Evolutionary conservation across 1,284 basidiomycete species (phyloP).

Genomic region (Leccinum holopus): DNA sequence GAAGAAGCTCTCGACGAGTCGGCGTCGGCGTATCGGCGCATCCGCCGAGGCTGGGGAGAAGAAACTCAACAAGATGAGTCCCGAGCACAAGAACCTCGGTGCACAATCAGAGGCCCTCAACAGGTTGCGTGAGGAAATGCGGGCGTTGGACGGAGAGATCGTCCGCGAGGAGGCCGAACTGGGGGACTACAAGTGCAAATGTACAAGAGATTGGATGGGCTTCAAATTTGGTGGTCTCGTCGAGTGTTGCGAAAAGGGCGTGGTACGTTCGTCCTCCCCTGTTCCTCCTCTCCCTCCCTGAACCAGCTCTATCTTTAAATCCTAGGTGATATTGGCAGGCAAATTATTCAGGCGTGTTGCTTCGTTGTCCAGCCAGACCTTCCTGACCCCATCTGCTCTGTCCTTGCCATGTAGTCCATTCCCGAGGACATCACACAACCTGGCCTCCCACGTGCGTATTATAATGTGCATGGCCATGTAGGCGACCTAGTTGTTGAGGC

Average conservation of each 20-base stretch:
- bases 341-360: constrained; percentile 63
- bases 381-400: constrained; percentile 1
- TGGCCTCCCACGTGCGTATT: constrained; percentile 74
- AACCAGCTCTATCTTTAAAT: constrained; percentile 49
- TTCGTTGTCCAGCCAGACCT: background rate
- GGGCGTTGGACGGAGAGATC: constrained; percentile 79
- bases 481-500: constrained; percentile 65
- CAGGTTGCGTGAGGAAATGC: constrained; percentile 75
- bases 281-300: background rate
- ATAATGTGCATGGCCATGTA: constrained; percentile 63
- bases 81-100: constrained; percentile 85
- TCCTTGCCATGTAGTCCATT: constrained; percentile 60
- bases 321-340: constrained; percentile 74
- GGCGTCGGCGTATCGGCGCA: constrained; percentile 62
- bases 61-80: constrained; percentile 88
- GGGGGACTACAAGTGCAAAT: constrained; percentile 82
- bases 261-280: constrained; percentile 45
- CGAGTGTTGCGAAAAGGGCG: constrained; percentile 85
- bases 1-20: constrained; percentile 84
- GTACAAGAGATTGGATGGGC: constrained; percentile 71
- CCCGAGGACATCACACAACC: constrained; percentile 79
- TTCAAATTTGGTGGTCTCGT: constrained; percentile 87
- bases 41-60: constrained; percentile 88
- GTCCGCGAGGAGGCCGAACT: constrained; percentile 80
- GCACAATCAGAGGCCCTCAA: constrained; percentile 77